Conservation (phyloP, 306 rosid species). For the Echinosophora koreensis region DNA sequence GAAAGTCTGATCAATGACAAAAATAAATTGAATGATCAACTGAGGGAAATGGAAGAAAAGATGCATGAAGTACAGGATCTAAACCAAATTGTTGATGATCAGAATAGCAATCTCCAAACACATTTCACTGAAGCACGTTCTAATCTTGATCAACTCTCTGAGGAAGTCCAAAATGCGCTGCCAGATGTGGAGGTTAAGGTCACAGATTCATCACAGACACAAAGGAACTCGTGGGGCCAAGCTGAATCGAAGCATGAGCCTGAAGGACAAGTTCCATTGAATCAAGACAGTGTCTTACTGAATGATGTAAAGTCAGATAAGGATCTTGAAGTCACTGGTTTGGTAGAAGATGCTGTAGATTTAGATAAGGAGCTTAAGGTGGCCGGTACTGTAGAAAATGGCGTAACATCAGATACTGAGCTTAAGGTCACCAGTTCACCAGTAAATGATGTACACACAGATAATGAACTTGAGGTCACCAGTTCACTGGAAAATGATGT, state of each 20-base stretch:
- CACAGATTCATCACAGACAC: conserved; percentile 37
- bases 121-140: conserved; percentile 65
- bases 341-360: conserved; percentile 40
- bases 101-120: conserved; percentile 66
- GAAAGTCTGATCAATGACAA: conserved; percentile 58
- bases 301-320: conserved; percentile 47
- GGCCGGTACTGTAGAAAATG: background rate
- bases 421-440: conserved; percentile 41
- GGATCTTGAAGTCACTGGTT: conserved; percentile 23
- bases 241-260: conserved; percentile 44
- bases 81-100: conserved; percentile 57
- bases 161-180: conserved; percentile 56
- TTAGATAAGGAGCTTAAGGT: conserved; percentile 31
- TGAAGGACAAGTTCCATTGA: conserved; percentile 44
- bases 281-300: conserved; percentile 38
- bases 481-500: conserved; percentile 33
- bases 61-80: conserved; percentile 63
- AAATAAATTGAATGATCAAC: conserved; percentile 55
- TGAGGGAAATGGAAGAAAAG: conserved; percentile 74
- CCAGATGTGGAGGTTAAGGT: conserved; percentile 59
- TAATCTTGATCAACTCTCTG: conserved; percentile 69
- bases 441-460: conserved; percentile 16
- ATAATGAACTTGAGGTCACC: conserved; percentile 29
- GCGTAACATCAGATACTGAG: conserved; percentile 55
- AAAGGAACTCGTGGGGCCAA: conserved; percentile 37